phyloP scores from a whole-genome alignment of 106 monocot genomes.

The Chionographis japonica region DNA sequence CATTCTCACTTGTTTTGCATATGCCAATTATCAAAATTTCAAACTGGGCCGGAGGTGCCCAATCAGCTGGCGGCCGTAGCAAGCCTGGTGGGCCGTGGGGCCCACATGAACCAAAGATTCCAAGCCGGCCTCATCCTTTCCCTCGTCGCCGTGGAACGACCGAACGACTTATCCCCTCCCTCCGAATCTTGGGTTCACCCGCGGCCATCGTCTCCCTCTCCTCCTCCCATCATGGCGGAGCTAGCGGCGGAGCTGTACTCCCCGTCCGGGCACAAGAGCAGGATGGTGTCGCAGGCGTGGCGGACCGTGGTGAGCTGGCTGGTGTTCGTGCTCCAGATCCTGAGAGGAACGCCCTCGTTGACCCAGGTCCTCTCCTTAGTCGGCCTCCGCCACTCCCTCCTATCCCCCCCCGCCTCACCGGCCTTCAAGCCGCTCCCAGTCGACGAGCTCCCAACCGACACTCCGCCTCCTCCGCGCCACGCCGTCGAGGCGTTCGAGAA shows the following conservation, averaged over 20 bases:
- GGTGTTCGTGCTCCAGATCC: conserved; percentile 43
- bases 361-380: conserved; percentile 51
- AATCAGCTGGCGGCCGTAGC: too few species aligned
- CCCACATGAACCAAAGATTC: too few species aligned
- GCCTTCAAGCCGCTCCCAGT: conserved; percentile 35
- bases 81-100: too few species aligned
- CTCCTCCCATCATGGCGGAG: background rate
- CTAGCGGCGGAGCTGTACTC: conserved; percentile 18
- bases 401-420: conserved; percentile 21
- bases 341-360: conserved; percentile 46
- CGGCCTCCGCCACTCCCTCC: conserved; percentile 38
- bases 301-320: conserved; percentile 40
- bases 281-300: conserved; percentile 28
- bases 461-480: conserved; percentile 14
- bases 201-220: background rate
- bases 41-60: too few species aligned
- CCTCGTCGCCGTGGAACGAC: background rate
- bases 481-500: conserved; percentile 16
- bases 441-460: conserved; percentile 22
- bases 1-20: too few species aligned
- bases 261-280: conserved; percentile 13
- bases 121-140: too few species aligned
- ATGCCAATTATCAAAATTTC: too few species aligned
- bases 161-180: background rate
- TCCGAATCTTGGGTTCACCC: background rate